Base-by-base conservation (phyloP, 768 basidiomycete genomes). In the Mycena vitilis region DNA sequence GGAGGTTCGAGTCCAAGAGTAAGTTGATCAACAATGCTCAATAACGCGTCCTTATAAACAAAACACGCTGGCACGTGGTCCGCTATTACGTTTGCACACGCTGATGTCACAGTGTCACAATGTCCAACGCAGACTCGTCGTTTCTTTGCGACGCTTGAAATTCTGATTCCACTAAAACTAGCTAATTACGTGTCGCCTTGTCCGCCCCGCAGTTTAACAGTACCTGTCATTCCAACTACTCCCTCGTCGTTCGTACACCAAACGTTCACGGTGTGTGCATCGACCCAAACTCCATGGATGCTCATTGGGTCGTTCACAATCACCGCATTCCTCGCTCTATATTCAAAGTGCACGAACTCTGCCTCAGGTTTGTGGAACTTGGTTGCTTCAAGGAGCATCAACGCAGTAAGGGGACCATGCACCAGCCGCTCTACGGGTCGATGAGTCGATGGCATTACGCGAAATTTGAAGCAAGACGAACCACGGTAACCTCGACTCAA, bases 341-440 rank as follows among this genome's bases (percentile, higher is more conserved):
- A 91, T 57, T 83, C 87, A 72, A 93, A 94, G 7, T 79, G 69
- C 52, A 76, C 81, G 62, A 94, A 73, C 25, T 79, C 75, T 15
- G 80, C 76, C 2, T 80, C 77, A 0, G 90, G 88, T 54, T 85
- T 79, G 55, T 88, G 77, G 71, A 88, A 81, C 9, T 80, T 77
- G 40, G 87, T 80, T 0, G 85, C 79, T 73, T 95, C 94, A 42
- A 95, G 81, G 6, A 95, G 81, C 87, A 95, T 89, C 60, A 93
- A 81, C 0, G 94, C 93, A 3, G 91, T 95, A 49, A 95, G 79
- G 47, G 94, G 94, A 0, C 92, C 94, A 74, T 95, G 94, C 13
- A 95, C 92, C n/a, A 95, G 85, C 13, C 92, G 87, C 78, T 93
- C 92, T 93, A 73, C 30, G 71, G 34, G 18, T 30, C 55, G n/a